Base-by-base conservation (phyloP, 2,329 filamentous ascomycete genomes). In the Fusarium verrucosum region DNA sequence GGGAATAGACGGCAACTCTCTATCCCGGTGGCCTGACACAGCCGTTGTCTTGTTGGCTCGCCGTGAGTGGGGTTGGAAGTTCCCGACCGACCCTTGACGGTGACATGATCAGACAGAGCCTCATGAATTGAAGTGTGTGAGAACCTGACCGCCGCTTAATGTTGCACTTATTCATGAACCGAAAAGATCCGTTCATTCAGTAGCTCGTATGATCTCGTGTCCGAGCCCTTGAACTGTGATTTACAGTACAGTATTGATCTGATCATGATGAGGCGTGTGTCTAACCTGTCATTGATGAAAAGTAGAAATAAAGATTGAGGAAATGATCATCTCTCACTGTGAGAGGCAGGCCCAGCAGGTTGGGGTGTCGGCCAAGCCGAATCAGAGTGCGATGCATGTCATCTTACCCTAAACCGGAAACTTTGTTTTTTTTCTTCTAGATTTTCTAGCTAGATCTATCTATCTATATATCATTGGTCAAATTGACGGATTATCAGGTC, bases 191-290 rank as follows among this genome's bases (percentile, higher is more conserved):
- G 50, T 51, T 50, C 37, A 20, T 45, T 33, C 30, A 37, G 25
- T 41, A 42, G 22, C 57, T 68, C 65, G 53, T 68, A 68, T 45
- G 66, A 70, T 64, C 41, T 13, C 16, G 17, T 19, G n/a, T 19
- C 28, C 17, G 28, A 19, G 20, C 10, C 10, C 43, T 43, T 33
- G 22, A 35, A 44, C 16, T 8, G 20, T 25, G 43, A 19, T 51
- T 47, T 40, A 46, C 19, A 16, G 17, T 17, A 35, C 42, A 46
- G 19, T 40, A n/a, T 53, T 33, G 11, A 26, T 22, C 41, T 42
- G 26, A 37, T 33, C 33, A 50, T 43, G 20, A 19, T 16, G 20
- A 25, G 54, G 54, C 13, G 63, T 65, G 58, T 11, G 20, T 33
- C 35, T 62, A 65, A 38, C 26, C 23, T 30, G 44, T 47, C 36